These are phyloP conservation scores for Coffea humblotiana DNA, from an alignment of 305 asterid species.

Conservation along the genomic window DNA sequence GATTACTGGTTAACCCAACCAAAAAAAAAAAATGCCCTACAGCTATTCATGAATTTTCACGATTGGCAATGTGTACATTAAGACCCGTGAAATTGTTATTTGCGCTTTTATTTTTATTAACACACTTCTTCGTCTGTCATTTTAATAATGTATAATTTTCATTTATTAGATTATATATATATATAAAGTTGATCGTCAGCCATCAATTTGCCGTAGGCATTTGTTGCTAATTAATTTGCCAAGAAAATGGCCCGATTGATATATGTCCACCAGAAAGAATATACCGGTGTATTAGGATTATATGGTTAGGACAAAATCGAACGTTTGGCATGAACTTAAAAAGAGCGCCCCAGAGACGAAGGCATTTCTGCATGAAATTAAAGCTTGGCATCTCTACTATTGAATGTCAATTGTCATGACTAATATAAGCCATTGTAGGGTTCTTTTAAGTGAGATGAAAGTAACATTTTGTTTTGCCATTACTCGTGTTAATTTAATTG, in stretches of 20 bases:
- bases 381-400: conserved; percentile 5
- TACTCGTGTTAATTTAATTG: neutral
- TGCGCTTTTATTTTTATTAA: too few relatives aligned
- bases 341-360: neutral
- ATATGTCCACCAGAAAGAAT: neutral
- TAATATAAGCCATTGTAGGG: neutral
- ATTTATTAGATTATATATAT: too few relatives aligned
- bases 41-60: too few relatives aligned
- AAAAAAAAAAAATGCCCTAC: too few relatives aligned
- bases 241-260: neutral
- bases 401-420: neutral
- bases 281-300: neutral
- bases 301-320: neutral
- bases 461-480: neutral
- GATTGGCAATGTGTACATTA: too few relatives aligned
- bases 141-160: too few relatives aligned
- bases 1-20: neutral
- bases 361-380: neutral
- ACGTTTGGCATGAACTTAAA: neutral
- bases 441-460: neutral
- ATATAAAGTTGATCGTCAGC: too few relatives aligned
- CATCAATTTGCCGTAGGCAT: too few relatives aligned
- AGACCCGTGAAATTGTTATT: too few relatives aligned
- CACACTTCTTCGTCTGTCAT: too few relatives aligned
- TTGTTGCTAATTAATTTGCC: neutral